phyloP scores from a whole-genome alignment of 2,329 filamentous ascomycete genomes.

The Xylariales sp. region DNA sequence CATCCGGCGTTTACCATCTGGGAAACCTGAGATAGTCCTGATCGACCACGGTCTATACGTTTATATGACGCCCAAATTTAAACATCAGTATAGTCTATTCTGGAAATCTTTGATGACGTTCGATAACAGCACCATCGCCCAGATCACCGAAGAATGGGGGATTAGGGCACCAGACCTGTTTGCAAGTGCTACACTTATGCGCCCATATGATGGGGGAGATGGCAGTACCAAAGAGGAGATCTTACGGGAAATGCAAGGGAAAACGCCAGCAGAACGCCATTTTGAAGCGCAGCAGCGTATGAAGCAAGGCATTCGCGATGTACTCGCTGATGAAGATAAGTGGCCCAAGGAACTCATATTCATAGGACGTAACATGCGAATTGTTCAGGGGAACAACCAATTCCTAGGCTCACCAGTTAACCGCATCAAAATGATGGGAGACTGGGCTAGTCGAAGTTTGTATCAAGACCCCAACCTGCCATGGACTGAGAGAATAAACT shows the following conservation, averaged over 20 bases:
- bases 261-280: constrained; percentile 65
- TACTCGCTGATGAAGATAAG: constrained; percentile 80
- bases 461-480: constrained; percentile 67
- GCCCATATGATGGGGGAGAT: constrained; percentile 85
- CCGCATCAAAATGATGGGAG: constrained; percentile 86
- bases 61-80: constrained; percentile 78
- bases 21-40: constrained; percentile 84
- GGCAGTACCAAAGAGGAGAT: constrained; percentile 59
- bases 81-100: constrained; percentile 81
- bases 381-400: constrained; percentile 91
- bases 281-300: constrained; percentile 87
- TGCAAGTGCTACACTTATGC: constrained; percentile 82
- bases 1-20: constrained; percentile 76
- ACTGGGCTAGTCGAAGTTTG: constrained; percentile 83
- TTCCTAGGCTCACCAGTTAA: constrained; percentile 88
- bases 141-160: constrained; percentile 77
- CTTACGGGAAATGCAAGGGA: constrained; percentile 58
- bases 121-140: constrained; percentile 74
- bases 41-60: constrained; percentile 98
- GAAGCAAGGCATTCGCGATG: constrained; percentile 61
- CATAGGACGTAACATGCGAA: constrained; percentile 85
- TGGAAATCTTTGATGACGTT: constrained; percentile 95
- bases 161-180: constrained; percentile 88
- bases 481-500: constrained; percentile 56
- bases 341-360: constrained; percentile 91